Conservation (phyloP, 2,329 filamentous ascomycete species). For the Davidsoniella eucalypti region DNA sequence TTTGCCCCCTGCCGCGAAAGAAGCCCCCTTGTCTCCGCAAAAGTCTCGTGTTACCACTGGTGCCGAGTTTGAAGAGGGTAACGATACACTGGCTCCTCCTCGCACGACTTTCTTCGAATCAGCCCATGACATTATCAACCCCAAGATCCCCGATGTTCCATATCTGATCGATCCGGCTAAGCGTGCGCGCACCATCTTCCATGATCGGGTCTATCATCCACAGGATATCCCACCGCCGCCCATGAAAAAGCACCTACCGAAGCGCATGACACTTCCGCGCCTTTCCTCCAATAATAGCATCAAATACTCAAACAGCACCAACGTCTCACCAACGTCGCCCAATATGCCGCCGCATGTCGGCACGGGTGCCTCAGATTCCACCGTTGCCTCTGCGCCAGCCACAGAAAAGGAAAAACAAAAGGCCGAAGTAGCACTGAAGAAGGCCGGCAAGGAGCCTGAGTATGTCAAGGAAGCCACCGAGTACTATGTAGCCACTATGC, state of each 20-base stretch:
- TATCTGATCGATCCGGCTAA: constrained; percentile 73
- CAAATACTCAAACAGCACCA: neutral
- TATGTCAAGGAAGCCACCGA: constrained; percentile 20
- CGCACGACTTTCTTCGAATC: constrained; percentile 90
- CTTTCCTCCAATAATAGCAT: constrained; percentile 14
- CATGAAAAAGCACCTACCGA: constrained; percentile 35
- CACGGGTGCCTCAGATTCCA: neutral
- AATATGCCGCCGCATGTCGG: constrained; percentile 12
- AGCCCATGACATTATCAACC: constrained; percentile 80
- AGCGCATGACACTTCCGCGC: constrained; percentile 15
- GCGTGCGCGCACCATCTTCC: constrained; percentile 81
- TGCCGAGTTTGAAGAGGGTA: constrained; percentile 28
- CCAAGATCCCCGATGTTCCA: constrained; percentile 63
- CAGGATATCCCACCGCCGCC: constrained; percentile 79
- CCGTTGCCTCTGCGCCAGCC: neutral
- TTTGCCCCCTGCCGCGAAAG: constrained; percentile 18
- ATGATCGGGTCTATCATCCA: constrained; percentile 89
- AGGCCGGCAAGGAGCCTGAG: constrained; percentile 25
- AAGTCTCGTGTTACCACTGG: constrained; percentile 31
- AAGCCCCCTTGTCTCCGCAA: neutral
- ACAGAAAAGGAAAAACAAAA: neutral
- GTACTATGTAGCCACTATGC: constrained; percentile 53
- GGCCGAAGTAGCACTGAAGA: neutral
- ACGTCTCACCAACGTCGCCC: neutral
- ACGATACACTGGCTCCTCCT: constrained; percentile 46